Evolutionary conservation across 2,329 filamentous ascomycete genomes (phyloP).

Genomic region (Phaeophleospora eucalypticola): DNA sequence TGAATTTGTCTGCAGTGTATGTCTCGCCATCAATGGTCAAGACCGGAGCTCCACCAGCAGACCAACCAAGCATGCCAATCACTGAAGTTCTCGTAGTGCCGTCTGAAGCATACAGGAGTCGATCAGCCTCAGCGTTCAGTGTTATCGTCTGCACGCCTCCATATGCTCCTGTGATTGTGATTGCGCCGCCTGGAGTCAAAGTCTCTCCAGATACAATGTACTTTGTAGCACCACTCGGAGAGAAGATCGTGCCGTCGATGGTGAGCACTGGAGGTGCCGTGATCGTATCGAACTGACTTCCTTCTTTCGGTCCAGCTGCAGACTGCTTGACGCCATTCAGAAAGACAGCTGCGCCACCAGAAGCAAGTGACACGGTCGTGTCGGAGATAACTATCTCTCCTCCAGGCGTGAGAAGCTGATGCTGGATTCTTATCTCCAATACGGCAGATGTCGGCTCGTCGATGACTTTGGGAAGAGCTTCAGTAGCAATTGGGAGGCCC

Average conservation of each 20-base stretch:
- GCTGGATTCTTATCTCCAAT: constrained; percentile 28
- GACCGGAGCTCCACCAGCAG: constrained; percentile 20
- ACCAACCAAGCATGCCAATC: constrained; percentile 17
- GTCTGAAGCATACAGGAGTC: constrained; percentile 18
- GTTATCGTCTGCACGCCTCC: constrained; percentile 28
- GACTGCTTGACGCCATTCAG: constrained; percentile 29
- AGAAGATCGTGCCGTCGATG: constrained; percentile 26
- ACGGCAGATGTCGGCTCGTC: too few relatives aligned
- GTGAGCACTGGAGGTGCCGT: constrained; percentile 30
- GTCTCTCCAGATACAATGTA: constrained; percentile 28
- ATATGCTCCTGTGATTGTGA: constrained; percentile 22
- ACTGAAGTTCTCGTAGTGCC: constrained; percentile 25
- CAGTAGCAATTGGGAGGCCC: too few relatives aligned
- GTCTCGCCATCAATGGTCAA: constrained; percentile 27
- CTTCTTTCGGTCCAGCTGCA: neutral
- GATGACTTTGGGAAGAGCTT: too few relatives aligned
- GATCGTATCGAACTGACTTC: constrained; percentile 11
- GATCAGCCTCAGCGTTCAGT: constrained; percentile 31
- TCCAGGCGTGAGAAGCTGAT: constrained; percentile 33
- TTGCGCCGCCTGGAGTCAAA: constrained; percentile 24
- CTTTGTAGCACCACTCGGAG: constrained; percentile 23
- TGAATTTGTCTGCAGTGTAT: constrained; percentile 27
- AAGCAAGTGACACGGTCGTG: constrained; percentile 39
- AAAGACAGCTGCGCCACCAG: constrained; percentile 38
- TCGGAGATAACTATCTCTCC: constrained; percentile 38